Evolutionary conservation across 345 rosid genomes (phyloP).

Genomic region (Dipteronia sinensis): DNA sequence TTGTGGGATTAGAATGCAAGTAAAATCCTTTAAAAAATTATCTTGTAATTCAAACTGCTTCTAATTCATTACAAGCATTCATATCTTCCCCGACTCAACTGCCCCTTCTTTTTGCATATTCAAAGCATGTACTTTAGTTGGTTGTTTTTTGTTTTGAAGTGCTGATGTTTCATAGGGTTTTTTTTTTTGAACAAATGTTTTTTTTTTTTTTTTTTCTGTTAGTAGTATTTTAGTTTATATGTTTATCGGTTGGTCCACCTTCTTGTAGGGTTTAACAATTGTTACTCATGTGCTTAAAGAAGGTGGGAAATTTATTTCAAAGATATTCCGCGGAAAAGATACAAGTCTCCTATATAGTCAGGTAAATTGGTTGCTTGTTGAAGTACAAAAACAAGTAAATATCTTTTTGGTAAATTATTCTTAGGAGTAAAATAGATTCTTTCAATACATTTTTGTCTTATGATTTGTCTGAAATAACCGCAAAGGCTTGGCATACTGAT

Average conservation of each 20-base stretch:
- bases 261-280: conserved; percentile 79
- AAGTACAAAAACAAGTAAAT: not conserved
- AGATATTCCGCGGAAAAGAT: conserved; percentile 99
- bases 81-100: not conserved
- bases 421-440: not conserved
- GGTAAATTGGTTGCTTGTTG: conserved; percentile 43
- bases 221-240: not conserved
- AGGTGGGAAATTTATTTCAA: conserved; percentile 92
- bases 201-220: too few relatives aligned
- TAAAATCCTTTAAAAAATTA: not conserved
- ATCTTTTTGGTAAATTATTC: not conserved
- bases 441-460: not conserved
- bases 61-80: not conserved
- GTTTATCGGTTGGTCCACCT: conserved; percentile 1
- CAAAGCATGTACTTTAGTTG: not conserved
- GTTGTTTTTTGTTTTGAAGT: not conserved
- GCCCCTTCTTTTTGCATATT: not conserved
- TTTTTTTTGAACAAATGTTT: not conserved
- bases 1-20: not conserved
- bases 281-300: conserved; percentile 84
- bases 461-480: not conserved
- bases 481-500: not conserved
- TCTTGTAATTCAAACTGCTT: not conserved
- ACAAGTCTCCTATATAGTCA: conserved; percentile 94
- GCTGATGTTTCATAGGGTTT: not conserved